Base-by-base conservation (phyloP, 2,329 filamentous ascomycete species). In the Hymenoscyphus linearis region DNA sequence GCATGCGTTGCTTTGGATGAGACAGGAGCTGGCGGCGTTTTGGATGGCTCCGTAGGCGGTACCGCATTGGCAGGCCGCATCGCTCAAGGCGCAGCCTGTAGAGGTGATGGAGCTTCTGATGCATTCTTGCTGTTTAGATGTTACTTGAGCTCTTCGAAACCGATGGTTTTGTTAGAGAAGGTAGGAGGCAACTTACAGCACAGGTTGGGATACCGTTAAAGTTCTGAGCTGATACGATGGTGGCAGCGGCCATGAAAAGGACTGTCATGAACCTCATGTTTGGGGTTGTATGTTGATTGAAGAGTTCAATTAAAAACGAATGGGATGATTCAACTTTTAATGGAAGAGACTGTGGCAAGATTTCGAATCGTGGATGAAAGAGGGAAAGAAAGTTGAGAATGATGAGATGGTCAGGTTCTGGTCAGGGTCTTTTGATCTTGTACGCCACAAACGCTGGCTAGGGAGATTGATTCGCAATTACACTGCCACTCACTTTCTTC, bases 241-340 rank as follows among this genome's bases (percentile, higher is more conserved):
- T 71, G 55, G 70, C 72, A 44, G 68, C 66, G 61, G 71, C 73
- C 57, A 75, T 63, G 58, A 75, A 57, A 35, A 55, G 35, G 53
- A 75, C 62, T 60, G 75, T 63, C 47, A 72, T 57, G 66, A 70
- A 65, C 76, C 78, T 79, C 77, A 79, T 79, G 22, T 67, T 78
- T 72, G 56, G 53, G 62, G 25, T 62, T 63, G 18, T 47, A 4
- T 47, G 37, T 4, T 22, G n/a, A 47, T 47, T 47, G 40, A 9
- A 47, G 22, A 12, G 40, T 47, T 47, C 40, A 47, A 47, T 13
- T 47, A n/a, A 25, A 47, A 47, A 18, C 40, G 40, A 47, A 47
- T 47, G 40, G 22, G 40, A 22, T 47, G 40, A 12, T 31, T 31
- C 4, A 31, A 31, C 6, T 31, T 31, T 7, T 9, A 31, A 47